Evolutionary conservation across 139 green algal genomes (phyloP).

Genomic region (Dunaliella sp.): DNA sequence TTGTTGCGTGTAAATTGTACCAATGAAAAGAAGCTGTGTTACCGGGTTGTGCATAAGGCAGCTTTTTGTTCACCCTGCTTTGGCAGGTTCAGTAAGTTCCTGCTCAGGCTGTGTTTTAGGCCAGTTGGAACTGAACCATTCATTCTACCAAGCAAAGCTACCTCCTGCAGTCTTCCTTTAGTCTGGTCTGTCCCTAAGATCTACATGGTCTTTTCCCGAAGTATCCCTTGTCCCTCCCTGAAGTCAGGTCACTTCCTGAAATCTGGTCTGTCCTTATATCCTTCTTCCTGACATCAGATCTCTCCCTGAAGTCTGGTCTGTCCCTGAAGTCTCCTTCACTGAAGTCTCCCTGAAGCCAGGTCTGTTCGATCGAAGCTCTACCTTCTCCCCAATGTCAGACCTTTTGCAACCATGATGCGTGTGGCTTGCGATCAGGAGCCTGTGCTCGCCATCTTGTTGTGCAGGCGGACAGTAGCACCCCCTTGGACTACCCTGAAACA

Average conservation of each 20-base stretch:
- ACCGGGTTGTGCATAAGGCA: neutral
- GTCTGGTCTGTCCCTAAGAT: too few relatives aligned
- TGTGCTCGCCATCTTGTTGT: neutral
- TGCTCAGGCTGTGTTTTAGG: neutral
- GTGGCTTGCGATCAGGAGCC: neutral
- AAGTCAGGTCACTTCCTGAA: too few relatives aligned
- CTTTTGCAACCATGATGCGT: neutral
- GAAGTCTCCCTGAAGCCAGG: too few relatives aligned
- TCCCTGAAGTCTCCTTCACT: too few relatives aligned
- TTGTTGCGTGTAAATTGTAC: neutral
- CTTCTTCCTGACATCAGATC: too few relatives aligned
- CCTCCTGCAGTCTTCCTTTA: too few relatives aligned
- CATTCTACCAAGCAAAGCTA: too few relatives aligned
- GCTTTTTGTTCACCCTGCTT: neutral
- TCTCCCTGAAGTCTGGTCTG: too few relatives aligned
- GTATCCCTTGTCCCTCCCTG: too few relatives aligned
- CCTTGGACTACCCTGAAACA: conserved; percentile 24
- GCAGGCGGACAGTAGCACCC: conserved; percentile 1
- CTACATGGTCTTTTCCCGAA: too few relatives aligned
- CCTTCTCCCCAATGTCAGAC: neutral
- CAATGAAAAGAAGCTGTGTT: neutral
- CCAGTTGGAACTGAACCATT: too few relatives aligned
- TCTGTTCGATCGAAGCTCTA: neutral
- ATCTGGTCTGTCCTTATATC: too few relatives aligned
- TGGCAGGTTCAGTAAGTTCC: neutral